These are phyloP conservation scores for Nannochloropsis oceanica DNA, from an alignment of 108 stramenopile species.

Conservation along the genomic window DNA sequence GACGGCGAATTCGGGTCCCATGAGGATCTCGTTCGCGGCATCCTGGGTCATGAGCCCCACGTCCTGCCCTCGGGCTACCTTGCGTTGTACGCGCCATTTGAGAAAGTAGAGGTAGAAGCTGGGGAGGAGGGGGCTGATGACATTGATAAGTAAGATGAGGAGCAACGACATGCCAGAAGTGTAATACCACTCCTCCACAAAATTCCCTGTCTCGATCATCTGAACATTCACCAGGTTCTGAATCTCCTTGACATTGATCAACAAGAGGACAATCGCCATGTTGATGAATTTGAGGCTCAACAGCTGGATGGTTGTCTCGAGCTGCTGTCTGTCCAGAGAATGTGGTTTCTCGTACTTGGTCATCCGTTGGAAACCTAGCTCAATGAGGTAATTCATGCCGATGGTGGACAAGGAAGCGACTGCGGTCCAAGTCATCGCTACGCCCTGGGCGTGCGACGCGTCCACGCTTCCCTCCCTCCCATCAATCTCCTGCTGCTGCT, in stretches of 20 bases:
- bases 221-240: not conserved
- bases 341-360: conserved; percentile 19
- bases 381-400: conserved; percentile 19
- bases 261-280: conserved; percentile 25
- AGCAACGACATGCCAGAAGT: conserved; percentile 20
- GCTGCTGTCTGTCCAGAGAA: conserved; percentile 4
- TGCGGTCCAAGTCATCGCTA: conserved; percentile 1
- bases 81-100: not conserved
- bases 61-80: not conserved
- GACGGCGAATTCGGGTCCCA: conserved; percentile 47
- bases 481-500: not conserved
- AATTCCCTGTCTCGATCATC: conserved; percentile 11
- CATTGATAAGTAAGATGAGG: conserved; percentile 35
- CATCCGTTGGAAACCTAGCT: not conserved
- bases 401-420: conserved; percentile 25
- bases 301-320: not conserved
- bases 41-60: conserved; percentile 42
- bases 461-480: not conserved
- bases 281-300: conserved; percentile 38
- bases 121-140: conserved; percentile 23
- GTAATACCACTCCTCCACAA: conserved; percentile 29
- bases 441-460: conserved; percentile 8
- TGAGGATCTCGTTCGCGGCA: conserved; percentile 46
- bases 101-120: not conserved
- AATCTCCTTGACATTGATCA: conserved; percentile 27